Evolutionary conservation across 495 filamentous ascomycete species (phyloP).

Genomic region (Neurospora discreta): DNA sequence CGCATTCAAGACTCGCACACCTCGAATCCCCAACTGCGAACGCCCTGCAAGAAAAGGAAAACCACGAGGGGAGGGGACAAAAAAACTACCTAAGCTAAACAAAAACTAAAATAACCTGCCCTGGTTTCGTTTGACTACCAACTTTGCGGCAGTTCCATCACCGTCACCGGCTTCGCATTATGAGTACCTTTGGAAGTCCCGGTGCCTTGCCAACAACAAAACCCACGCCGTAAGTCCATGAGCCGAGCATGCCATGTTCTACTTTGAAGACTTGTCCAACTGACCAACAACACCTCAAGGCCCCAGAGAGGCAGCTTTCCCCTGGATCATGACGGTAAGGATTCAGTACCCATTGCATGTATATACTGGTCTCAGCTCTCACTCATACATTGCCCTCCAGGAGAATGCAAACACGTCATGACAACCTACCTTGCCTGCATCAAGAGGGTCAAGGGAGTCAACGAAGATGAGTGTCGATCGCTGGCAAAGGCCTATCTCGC

Average conservation of each 20-base stretch:
- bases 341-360: background rate
- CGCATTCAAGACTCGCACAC: background rate
- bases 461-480: slow-evolving; percentile 72
- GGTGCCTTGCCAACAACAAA: slow-evolving; percentile 63
- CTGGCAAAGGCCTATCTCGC: slow-evolving; percentile 78
- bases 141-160: background rate
- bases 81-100: background rate
- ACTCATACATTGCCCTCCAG: slow-evolving; percentile 29
- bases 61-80: background rate
- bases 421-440: slow-evolving; percentile 73
- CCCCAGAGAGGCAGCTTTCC: slow-evolving; percentile 95
- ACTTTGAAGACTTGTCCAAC: slow-evolving; percentile 1
- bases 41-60: background rate
- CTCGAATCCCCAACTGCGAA: background rate
- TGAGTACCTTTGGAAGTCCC: slow-evolving; percentile 67
- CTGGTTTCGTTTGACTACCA: background rate
- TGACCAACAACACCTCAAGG: slow-evolving; percentile 28
- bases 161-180: slow-evolving; percentile 5
- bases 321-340: slow-evolving; percentile 82
- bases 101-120: background rate
- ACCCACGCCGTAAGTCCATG: slow-evolving; percentile 59
- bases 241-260: background rate
- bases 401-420: slow-evolving; percentile 90
- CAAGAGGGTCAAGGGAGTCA: slow-evolving; percentile 67
- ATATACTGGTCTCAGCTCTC: background rate